Percentiles rank a stretch among this genome's conserved stretches.
These are phyloP conservation scores for Dichotomopilus funicola DNA, from an alignment of 2,329 filamentous ascomycete species.

Conservation along the genomic window DNA sequence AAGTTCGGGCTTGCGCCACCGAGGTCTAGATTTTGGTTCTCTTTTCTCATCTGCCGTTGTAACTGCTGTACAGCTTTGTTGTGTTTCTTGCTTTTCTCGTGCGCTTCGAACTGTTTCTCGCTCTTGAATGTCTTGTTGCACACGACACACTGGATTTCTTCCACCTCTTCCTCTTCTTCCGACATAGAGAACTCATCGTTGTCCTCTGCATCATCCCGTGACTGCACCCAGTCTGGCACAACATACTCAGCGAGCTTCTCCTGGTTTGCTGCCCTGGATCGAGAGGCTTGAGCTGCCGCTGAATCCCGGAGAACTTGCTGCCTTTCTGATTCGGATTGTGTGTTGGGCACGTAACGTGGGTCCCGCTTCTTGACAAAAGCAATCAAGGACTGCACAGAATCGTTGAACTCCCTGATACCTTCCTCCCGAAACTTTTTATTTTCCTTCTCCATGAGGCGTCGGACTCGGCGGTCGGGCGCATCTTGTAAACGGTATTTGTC, in stretches of 20 bases:
- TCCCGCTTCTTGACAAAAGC: conserved; percentile 88
- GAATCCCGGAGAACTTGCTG: conserved; percentile 72
- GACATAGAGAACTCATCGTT: conserved; percentile 51
- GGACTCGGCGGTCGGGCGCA: conserved; percentile 75
- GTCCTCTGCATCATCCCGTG: conserved; percentile 47
- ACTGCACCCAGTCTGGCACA: conserved; percentile 69
- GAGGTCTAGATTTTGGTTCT: conserved; percentile 59
- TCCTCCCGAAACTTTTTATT: conserved; percentile 81
- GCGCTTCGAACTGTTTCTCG: conserved; percentile 82
- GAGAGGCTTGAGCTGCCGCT: conserved; percentile 75
- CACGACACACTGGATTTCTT: conserved; percentile 65
- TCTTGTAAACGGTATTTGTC: conserved; percentile 78
- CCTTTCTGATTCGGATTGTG: conserved; percentile 71
- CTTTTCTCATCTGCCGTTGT: conserved; percentile 72
- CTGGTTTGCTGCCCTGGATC: conserved; percentile 73
- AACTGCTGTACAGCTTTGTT: conserved; percentile 77
- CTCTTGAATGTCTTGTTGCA: conserved; percentile 83
- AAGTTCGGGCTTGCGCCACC: conserved; percentile 12
- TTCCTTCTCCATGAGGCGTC: conserved; percentile 89
- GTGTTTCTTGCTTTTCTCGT: conserved; percentile 97
- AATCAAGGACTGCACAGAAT: conserved; percentile 79
- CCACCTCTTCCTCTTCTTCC: conserved; percentile 48
- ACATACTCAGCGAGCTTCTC: conserved; percentile 61
- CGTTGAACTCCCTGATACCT: conserved; percentile 81
- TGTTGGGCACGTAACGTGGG: conserved; percentile 72